These are phyloP conservation scores for Dendrocalamus sinicus DNA, from an alignment of 176 grass and related monocot genomes.

Conservation along the genomic window DNA sequence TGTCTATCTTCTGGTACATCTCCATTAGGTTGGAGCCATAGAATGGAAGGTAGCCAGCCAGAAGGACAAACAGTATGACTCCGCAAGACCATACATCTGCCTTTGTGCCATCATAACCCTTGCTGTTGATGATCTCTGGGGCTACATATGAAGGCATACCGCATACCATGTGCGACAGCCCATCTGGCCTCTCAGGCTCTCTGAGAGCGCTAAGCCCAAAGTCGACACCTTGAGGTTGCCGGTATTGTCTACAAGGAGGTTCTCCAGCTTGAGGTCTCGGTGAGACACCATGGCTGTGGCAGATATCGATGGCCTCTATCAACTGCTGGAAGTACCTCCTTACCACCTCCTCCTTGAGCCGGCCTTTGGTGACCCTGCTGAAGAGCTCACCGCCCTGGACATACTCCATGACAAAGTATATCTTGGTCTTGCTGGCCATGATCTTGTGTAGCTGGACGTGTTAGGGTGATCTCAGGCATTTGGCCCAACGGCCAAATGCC, in stretches of 20 bases:
- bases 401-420: slow-evolving; percentile 88
- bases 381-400: slow-evolving; percentile 81
- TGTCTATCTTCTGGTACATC: slow-evolving; percentile 88
- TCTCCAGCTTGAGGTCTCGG: slow-evolving; percentile 92
- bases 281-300: slow-evolving; percentile 88
- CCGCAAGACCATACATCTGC: slow-evolving; percentile 89
- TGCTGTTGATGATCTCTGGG: slow-evolving; percentile 77
- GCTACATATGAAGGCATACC: slow-evolving; percentile 82
- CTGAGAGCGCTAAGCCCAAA: slow-evolving; percentile 73
- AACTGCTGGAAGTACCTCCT: slow-evolving; percentile 83
- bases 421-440: slow-evolving; percentile 94
- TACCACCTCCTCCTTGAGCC: slow-evolving; percentile 77
- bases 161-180: slow-evolving; percentile 79
- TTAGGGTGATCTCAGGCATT: too few relatives aligned
- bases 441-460: slow-evolving; percentile 89
- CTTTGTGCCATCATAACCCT: slow-evolving; percentile 79
- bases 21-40: slow-evolving; percentile 76
- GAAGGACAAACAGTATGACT: slow-evolving; percentile 82
- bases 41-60: slow-evolving; percentile 89
- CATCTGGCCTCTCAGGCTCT: slow-evolving; percentile 64
- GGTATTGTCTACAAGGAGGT: slow-evolving; percentile 70
- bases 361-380: slow-evolving; percentile 66
- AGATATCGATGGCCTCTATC: slow-evolving; percentile 72
- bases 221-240: slow-evolving; percentile 86
- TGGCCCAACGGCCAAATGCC: too few relatives aligned